phyloP scores from a whole-genome alignment of 768 basidiomycete species.

The Pleurotus cornucopiae region DNA sequence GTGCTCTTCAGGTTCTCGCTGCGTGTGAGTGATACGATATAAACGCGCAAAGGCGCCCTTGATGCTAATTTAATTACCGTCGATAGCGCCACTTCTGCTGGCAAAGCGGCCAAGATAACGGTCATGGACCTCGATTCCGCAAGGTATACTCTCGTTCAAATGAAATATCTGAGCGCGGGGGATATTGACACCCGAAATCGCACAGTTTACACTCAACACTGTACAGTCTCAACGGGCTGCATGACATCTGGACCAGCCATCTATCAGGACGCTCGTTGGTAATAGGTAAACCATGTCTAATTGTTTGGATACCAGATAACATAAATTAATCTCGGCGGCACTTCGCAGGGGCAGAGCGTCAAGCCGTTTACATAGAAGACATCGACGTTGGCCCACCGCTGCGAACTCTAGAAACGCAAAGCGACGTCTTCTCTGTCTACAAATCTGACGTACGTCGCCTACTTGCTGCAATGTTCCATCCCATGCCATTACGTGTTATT shows the following conservation, averaged over 20 bases:
- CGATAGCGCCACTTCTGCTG: constrained; percentile 53
- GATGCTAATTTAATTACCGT: not conserved
- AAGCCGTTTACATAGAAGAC: constrained; percentile 49
- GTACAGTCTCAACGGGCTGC: constrained; percentile 33
- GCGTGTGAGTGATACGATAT: constrained; percentile 36
- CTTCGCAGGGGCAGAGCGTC: constrained; percentile 45
- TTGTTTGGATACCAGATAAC: no score
- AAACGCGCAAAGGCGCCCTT: not conserved
- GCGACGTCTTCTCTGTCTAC: constrained; percentile 61
- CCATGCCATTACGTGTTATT: not conserved
- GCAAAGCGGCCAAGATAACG: constrained; percentile 45
- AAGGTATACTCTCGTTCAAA: constrained; percentile 23
- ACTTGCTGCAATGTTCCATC: not conserved
- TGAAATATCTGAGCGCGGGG: no score
- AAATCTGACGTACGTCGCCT: constrained; percentile 40
- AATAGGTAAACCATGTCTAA: constrained; percentile 36
- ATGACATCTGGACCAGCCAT: constrained; percentile 57
- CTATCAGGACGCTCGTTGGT: constrained; percentile 44
- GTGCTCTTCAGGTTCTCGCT: constrained; percentile 36
- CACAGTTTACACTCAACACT: constrained; percentile 25
- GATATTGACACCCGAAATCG: no score
- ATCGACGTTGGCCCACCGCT: constrained; percentile 34
- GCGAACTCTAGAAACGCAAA: constrained; percentile 43
- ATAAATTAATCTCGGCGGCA: no score
- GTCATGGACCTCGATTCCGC: constrained; percentile 37